These are phyloP conservation scores for Phytophthora citrophthora DNA, from an alignment of 352 stramenopile species.

Conservation along the genomic window DNA sequence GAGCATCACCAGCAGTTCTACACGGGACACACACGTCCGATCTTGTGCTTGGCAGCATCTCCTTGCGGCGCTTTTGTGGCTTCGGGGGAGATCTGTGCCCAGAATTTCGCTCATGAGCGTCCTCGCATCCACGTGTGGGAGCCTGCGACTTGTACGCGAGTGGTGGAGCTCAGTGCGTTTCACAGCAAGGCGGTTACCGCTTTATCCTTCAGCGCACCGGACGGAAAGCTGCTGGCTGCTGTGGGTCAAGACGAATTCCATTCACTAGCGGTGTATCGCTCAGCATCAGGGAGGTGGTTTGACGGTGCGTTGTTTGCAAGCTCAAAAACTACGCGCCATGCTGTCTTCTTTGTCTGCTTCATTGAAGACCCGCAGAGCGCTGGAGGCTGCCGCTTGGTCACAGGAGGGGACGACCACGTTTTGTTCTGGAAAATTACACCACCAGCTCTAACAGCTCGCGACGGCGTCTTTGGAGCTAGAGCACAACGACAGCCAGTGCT, in stretches of 20 bases:
- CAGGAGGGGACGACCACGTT: slow-evolving; percentile 70
- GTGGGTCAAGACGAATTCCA: slow-evolving; percentile 82
- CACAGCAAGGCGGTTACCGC: slow-evolving; percentile 74
- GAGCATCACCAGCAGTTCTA: slow-evolving; percentile 79
- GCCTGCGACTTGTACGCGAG: slow-evolving; percentile 53
- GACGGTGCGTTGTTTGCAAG: slow-evolving; percentile 63
- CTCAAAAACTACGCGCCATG: slow-evolving; percentile 52
- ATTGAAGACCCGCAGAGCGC: slow-evolving; percentile 60
- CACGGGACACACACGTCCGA: slow-evolving; percentile 54
- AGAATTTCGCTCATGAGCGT: slow-evolving; percentile 57
- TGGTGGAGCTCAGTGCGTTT: slow-evolving; percentile 64
- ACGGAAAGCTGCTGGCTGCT: slow-evolving; percentile 56
- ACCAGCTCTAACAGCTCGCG: slow-evolving; percentile 52
- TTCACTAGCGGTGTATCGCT: slow-evolving; percentile 74
- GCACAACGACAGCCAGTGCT: slow-evolving; percentile 62
- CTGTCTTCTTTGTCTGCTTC: slow-evolving; percentile 70
- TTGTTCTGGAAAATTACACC: slow-evolving; percentile 73
- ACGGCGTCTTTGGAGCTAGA: slow-evolving; percentile 71
- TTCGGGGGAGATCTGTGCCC: slow-evolving; percentile 73
- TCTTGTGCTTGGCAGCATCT: slow-evolving; percentile 56
- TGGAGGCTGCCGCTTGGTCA: slow-evolving; percentile 58
- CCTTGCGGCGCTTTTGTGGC: slow-evolving; percentile 66
- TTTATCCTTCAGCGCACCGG: slow-evolving; percentile 56
- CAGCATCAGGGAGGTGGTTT: slow-evolving; percentile 61
- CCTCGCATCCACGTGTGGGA: slow-evolving; percentile 83